phyloP scores from a whole-genome alignment of 2,329 filamentous ascomycete species.

The Fusarium chaquense region DNA sequence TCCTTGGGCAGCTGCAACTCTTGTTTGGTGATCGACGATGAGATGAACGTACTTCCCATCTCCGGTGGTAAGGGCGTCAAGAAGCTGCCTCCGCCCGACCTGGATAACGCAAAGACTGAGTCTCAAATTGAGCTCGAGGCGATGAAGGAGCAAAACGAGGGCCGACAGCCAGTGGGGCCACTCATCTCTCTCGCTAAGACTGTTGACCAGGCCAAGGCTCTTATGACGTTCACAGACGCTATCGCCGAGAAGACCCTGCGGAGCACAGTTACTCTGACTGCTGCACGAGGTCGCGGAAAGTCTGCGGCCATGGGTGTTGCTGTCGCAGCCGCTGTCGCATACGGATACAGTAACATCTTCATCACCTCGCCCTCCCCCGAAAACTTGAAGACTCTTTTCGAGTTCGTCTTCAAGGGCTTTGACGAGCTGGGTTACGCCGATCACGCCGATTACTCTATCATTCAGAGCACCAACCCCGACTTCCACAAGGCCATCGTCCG shows the following conservation, averaged over 20 bases:
- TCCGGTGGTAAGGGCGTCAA: slow-evolving; percentile 94
- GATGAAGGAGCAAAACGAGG: slow-evolving; percentile 88
- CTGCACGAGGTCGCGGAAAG: slow-evolving; percentile 94
- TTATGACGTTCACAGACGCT: slow-evolving; percentile 96
- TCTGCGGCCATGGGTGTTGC: slow-evolving; percentile 95
- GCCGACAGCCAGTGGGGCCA: slow-evolving; percentile 87
- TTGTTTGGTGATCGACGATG: slow-evolving; percentile 96
- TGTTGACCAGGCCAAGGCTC: slow-evolving; percentile 93
- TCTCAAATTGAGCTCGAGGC: slow-evolving; percentile 81
- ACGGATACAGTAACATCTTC: slow-evolving; percentile 99
- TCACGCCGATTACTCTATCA: slow-evolving; percentile 96
- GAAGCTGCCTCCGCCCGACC: slow-evolving; percentile 79
- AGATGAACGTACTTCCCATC: slow-evolving; percentile 96
- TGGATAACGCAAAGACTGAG: slow-evolving; percentile 78
- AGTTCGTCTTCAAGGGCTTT: slow-evolving; percentile 98
- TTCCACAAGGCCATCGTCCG: slow-evolving; percentile 99
- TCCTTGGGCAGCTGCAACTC: slow-evolving; percentile 95
- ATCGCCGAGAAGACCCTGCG: slow-evolving; percentile 95
- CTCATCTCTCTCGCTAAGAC: slow-evolving; percentile 88
- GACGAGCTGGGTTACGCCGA: slow-evolving; percentile 94
- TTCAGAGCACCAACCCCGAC: slow-evolving; percentile 97
- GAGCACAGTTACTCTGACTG: slow-evolving; percentile 93
- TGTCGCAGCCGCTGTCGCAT: slow-evolving; percentile 91
- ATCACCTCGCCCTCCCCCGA: slow-evolving; percentile 98
- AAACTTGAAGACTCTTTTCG: slow-evolving; percentile 97